A percentile compares a stretch with the other conserved stretches of the same genome.
Evolutionary conservation across 2,329 filamentous ascomycete species (phyloP).

Genomic region (Lasiodiplodia gonubiensis): DNA sequence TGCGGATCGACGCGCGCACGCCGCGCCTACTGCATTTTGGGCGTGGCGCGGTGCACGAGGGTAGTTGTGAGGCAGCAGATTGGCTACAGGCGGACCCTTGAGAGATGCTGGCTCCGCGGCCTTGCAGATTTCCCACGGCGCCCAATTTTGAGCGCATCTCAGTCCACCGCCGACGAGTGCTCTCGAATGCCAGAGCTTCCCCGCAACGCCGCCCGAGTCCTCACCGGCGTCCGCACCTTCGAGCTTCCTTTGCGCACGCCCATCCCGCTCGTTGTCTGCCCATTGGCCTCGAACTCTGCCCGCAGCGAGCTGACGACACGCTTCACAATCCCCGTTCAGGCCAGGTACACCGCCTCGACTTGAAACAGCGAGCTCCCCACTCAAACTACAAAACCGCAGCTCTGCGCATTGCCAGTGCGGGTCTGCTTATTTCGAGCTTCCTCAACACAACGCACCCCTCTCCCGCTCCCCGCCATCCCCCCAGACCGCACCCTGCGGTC

Average conservation of each 20-base stretch:
- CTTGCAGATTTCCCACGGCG: constrained; percentile 27
- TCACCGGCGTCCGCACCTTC: not conserved
- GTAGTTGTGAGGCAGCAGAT: not conserved
- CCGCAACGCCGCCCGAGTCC: constrained; percentile 25
- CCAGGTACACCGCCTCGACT: constrained; percentile 28
- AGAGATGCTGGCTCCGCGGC: constrained; percentile 18
- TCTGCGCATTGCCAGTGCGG: constrained; percentile 23
- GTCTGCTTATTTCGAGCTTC: constrained; percentile 12
- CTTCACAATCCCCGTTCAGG: not conserved
- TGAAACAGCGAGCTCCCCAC: constrained; percentile 29
- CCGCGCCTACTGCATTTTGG: constrained; percentile 12
- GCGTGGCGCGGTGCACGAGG: constrained; percentile 18
- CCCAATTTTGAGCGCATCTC: constrained; percentile 27
- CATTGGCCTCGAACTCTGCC: constrained; percentile 12
- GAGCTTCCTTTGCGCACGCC: not conserved
- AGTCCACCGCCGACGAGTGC: constrained; percentile 26
- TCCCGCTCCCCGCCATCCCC: not conserved
- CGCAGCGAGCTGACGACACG: not conserved
- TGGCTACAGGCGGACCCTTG: constrained; percentile 5
- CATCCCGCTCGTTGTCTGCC: not conserved
- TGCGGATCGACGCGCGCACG: constrained; percentile 26
- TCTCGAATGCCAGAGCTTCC: constrained; percentile 24
- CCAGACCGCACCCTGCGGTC: constrained; percentile 15
- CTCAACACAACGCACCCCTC: constrained; percentile 9
- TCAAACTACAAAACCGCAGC: constrained; percentile 21